Conservation (phyloP, 2,329 filamentous ascomycete genomes). For the Colletotrichum melonis region DNA sequence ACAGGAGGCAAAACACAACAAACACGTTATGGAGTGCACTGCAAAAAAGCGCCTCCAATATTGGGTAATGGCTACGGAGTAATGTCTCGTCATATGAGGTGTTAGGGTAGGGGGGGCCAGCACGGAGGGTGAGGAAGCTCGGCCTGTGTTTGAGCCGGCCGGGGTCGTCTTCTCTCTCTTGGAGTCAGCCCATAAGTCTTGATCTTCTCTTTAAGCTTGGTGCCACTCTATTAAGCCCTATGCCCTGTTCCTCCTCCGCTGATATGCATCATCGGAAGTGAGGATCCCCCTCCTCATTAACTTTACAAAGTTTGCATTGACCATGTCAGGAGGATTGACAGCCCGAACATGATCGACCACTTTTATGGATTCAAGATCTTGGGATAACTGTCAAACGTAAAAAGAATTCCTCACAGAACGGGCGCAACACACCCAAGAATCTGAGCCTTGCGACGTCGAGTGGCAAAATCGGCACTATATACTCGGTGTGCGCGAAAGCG, state of each 20-base stretch:
- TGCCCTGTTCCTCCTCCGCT: background rate
- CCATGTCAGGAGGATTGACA: background rate
- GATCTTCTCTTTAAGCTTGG: background rate
- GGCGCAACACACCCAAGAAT: background rate
- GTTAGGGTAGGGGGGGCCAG: too few relatives aligned
- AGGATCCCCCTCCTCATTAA: background rate
- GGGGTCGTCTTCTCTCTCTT: background rate
- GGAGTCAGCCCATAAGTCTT: background rate
- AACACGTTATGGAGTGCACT: too few relatives aligned
- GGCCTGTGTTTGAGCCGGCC: conserved; percentile 5
- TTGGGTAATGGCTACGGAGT: too few relatives aligned
- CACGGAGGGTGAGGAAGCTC: background rate
- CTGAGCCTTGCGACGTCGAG: background rate
- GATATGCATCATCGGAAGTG: background rate
- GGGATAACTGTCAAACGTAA: background rate
- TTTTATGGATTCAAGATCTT: background rate
- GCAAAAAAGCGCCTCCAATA: too few relatives aligned
- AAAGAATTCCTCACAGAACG: background rate
- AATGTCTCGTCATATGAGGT: too few relatives aligned
- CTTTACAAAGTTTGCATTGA: background rate
- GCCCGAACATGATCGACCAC: background rate
- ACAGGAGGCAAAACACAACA: conserved; percentile 26
- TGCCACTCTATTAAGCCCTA: background rate
- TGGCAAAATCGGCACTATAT: background rate
- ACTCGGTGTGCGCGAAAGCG: conserved; percentile 1